Percentiles rank a stretch among this genome's conserved stretches.
phyloP scores from a whole-genome alignment of 2,329 filamentous ascomycete species.

The Colletotrichum sp. region DNA sequence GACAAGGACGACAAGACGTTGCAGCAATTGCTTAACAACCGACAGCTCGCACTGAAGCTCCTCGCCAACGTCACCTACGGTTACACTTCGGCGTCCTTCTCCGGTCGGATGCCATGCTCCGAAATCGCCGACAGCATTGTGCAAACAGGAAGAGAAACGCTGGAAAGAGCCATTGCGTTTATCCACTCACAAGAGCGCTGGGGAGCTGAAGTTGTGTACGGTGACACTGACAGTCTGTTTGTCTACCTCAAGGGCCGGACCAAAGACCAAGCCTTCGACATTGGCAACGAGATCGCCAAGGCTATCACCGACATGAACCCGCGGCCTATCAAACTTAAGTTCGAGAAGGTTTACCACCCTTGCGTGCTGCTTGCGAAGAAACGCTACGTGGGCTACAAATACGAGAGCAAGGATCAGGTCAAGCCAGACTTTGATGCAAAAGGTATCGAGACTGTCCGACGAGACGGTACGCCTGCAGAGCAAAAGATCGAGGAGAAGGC shows the following conservation, averaged over 20 bases:
- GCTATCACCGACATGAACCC: conserved; percentile 90
- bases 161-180: conserved; percentile 90
- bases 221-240: conserved; percentile 96
- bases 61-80: conserved; percentile 99
- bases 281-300: conserved; percentile 90
- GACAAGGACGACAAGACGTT: conserved; percentile 87
- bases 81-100: conserved; percentile 96
- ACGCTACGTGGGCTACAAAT: conserved; percentile 97
- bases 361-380: conserved; percentile 96
- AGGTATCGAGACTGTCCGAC: conserved; percentile 94
- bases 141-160: conserved; percentile 90
- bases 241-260: conserved; percentile 88
- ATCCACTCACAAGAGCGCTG: conserved; percentile 89
- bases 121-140: conserved; percentile 99
- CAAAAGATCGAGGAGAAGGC: conserved; percentile 97
- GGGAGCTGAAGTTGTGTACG: conserved; percentile 97
- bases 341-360: conserved; percentile 97
- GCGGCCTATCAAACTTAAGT: conserved; percentile 91
- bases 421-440: conserved; percentile 96
- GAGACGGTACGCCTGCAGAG: conserved; percentile 93
- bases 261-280: conserved; percentile 85
- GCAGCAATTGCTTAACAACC: conserved; percentile 88
- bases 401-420: conserved; percentile 76
- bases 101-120: conserved; percentile 95
- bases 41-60: conserved; percentile 91